Conservation (phyloP, 1,284 basidiomycete genomes). For the Schizophyllum commune region DNA sequence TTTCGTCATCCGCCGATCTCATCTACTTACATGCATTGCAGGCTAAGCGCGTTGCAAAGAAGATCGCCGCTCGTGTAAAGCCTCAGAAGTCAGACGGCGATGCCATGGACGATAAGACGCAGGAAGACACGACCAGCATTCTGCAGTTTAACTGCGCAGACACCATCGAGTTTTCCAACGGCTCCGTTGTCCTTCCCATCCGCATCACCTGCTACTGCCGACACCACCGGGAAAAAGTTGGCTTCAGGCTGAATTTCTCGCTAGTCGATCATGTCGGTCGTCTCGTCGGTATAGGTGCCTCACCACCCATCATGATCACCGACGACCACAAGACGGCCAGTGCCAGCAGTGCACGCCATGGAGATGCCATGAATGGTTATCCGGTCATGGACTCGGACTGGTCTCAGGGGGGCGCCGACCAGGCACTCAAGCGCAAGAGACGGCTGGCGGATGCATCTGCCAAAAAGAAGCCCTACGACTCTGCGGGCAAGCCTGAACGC, state of each 20-base stretch:
- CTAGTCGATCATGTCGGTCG: slow-evolving; percentile 79
- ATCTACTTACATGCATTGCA: slow-evolving; percentile 21
- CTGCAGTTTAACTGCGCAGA: slow-evolving; percentile 96
- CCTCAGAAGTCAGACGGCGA: slow-evolving; percentile 76
- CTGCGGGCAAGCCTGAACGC: slow-evolving; percentile 33
- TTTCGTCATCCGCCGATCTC: slow-evolving; percentile 4
- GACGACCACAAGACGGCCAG: slow-evolving; percentile 92
- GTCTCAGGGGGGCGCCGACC: slow-evolving; percentile 23
- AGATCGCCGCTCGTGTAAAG: slow-evolving; percentile 71
- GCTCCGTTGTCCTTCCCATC: slow-evolving; percentile 85
- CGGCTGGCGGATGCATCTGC: slow-evolving; percentile 15
- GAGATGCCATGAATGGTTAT: slow-evolving; percentile 12
- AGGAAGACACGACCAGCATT: slow-evolving; percentile 76
- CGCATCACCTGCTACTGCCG: slow-evolving; percentile 98
- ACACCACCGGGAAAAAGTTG: slow-evolving; percentile 96
- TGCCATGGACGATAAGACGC: slow-evolving; percentile 40
- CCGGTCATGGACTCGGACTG: slow-evolving; percentile 36
- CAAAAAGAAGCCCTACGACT: slow-evolving; percentile 56
- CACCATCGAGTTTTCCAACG: slow-evolving; percentile 83
- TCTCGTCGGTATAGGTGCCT: slow-evolving; percentile 77
- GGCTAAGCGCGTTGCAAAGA: slow-evolving; percentile 84
- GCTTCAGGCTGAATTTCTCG: slow-evolving; percentile 90
- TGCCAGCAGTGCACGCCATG: slow-evolving; percentile 12
- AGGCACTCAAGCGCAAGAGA: slow-evolving; percentile 22
- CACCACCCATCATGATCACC: slow-evolving; percentile 96